Evolutionary conservation across 805 yeast species (phyloP).

Genomic region (Candida railenensis): DNA sequence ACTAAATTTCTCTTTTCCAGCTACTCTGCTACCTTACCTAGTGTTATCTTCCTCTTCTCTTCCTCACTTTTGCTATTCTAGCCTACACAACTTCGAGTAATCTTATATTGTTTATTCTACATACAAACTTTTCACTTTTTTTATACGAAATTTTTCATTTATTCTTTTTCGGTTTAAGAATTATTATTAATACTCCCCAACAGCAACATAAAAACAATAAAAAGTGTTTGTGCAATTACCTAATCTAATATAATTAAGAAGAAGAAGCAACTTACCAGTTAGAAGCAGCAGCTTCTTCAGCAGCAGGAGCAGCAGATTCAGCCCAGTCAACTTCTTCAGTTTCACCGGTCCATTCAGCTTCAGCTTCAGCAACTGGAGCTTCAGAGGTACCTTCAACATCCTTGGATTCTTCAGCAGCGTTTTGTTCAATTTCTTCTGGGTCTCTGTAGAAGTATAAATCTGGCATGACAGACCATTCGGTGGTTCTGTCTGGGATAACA

Average conservation of each 20-base stretch:
- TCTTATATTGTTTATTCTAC: neutral
- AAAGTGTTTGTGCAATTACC: constrained; percentile 2
- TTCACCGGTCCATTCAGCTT: constrained; percentile 55
- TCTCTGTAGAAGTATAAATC: constrained; percentile 99
- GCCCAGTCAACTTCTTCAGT: constrained; percentile 69
- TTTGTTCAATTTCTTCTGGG: constrained; percentile 97
- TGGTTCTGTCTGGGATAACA: constrained; percentile 90
- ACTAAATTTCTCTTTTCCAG: too few species aligned
- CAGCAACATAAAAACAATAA: constrained; percentile 7
- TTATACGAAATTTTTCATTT: constrained; percentile 15
- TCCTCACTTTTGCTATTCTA: too few species aligned
- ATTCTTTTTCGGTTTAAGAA: constrained; percentile 10
- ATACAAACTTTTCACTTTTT: neutral
- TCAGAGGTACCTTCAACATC: constrained; percentile 55
- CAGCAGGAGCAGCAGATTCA: constrained; percentile 54
- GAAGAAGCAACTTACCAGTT: constrained; percentile 38
- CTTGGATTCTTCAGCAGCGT: constrained; percentile 56
- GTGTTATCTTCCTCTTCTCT: too few species aligned
- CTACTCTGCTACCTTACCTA: too few species aligned
- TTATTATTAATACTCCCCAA: constrained; percentile 14
- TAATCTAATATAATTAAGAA: constrained; percentile 1
- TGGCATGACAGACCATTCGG: constrained; percentile 99
- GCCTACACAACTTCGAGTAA: too few species aligned
- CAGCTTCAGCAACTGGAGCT: constrained; percentile 64
- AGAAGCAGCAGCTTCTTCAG: constrained; percentile 73